Base-by-base conservation (phyloP, 2,329 filamentous ascomycete genomes). In the Aspergillus sp. region DNA sequence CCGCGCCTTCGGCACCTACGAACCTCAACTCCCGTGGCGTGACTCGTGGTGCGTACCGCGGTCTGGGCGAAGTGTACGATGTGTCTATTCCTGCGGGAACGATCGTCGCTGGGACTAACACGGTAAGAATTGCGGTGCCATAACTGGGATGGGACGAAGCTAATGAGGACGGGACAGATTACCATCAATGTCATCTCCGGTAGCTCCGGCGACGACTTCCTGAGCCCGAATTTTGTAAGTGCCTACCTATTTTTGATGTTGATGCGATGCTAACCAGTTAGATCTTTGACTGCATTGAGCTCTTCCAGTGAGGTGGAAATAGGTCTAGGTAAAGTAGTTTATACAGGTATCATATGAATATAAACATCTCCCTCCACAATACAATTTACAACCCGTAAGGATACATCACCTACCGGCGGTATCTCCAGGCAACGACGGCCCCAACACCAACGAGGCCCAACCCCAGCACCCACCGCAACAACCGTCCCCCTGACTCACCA, bases 21-120 rank as follows among this genome's bases (percentile, higher is more conserved):
- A 85, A 85, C 69, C 82, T 88, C 45, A 79, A 87, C 64, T 84
- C 80, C 4, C 77, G 85, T 14, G 85, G 85, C 11, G 77, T 88
- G 2, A 88, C 85, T 0, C 75, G 85, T 11, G 85, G 85, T 10
- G 83, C 83, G 0, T 88, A 87, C 61, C 74, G 83, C 7, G 85
- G 85, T 0, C 73, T 76, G 49, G 84, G 84, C 4, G 84, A 88
- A 59, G 77, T 86, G 5, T 88, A 88, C 61, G 78, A 84, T 53
- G 78, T 82, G 43, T 71, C 68, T n/a, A 79, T 88, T 44, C 82
- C 84, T 0, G 70, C 79, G 1, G 83, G 83, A 0, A 83, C 75
- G 2, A 74, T 88, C 44, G 75, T 81, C 7, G 71, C 73, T n/a
- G 85, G 84, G 0, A 69, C 69, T 7, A 88, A 88, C 61, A 86